Evolutionary conservation across 129 eudicot species (phyloP).

Genomic region (Ambrosia trifida): DNA sequence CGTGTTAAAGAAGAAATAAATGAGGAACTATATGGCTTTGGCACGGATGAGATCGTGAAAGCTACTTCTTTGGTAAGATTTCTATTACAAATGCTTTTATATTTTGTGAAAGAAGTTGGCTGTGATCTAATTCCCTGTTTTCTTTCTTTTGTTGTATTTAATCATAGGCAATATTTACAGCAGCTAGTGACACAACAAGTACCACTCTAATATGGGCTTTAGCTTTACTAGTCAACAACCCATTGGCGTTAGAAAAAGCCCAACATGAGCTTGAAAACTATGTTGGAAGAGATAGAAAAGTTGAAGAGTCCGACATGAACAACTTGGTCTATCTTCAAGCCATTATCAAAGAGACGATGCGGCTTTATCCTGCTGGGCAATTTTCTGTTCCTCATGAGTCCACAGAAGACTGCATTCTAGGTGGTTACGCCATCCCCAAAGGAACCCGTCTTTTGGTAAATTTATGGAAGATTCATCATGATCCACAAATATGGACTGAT

Average conservation of each 20-base stretch:
- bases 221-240: slow-evolving; percentile 43
- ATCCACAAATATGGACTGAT: slow-evolving; percentile 41
- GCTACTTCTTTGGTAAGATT: slow-evolving; percentile 13
- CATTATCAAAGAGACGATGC: slow-evolving; percentile 40
- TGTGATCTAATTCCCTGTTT: background rate
- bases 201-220: slow-evolving; percentile 40
- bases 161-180: slow-evolving; percentile 20
- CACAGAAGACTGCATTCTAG: slow-evolving; percentile 32
- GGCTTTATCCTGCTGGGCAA: slow-evolving; percentile 42
- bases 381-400: slow-evolving; percentile 39
- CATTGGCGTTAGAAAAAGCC: slow-evolving; percentile 23
- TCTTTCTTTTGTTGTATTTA: background rate
- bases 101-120: too few relatives aligned
- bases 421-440: slow-evolving; percentile 32
- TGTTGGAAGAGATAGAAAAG: slow-evolving; percentile 15
- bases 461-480: slow-evolving; percentile 46
- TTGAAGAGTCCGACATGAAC: slow-evolving; percentile 33
- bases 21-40: slow-evolving; percentile 18
- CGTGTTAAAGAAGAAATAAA: slow-evolving; percentile 2
- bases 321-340: slow-evolving; percentile 38
- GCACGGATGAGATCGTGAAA: slow-evolving; percentile 1
- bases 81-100: background rate
- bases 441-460: slow-evolving; percentile 40
- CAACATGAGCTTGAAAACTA: slow-evolving; percentile 33
- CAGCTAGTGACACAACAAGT: slow-evolving; percentile 35